These are phyloP conservation scores for Taiwanofungus camphoratus DNA, from an alignment of 1,284 basidiomycete genomes.

Conservation along the genomic window DNA sequence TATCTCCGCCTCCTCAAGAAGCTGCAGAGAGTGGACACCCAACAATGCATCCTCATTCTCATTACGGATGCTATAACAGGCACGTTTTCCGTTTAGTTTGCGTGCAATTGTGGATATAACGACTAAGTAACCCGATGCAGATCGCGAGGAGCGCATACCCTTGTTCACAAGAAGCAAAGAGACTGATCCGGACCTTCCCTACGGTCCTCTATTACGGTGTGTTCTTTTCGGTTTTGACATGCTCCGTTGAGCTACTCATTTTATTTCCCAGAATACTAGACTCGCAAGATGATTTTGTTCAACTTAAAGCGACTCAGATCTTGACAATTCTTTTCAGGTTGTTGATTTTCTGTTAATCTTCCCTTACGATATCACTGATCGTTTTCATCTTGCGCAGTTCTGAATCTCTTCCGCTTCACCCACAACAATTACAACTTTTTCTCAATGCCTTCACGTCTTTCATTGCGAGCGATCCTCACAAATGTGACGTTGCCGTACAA, in stretches of 20 bases:
- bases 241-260: not conserved
- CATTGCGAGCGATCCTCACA: conserved; percentile 60
- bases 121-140: conserved; percentile 39
- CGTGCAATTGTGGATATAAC: not conserved
- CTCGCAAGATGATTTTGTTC: conserved; percentile 89
- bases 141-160: conserved; percentile 75
- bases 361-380: not conserved
- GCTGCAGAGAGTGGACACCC: conserved; percentile 87
- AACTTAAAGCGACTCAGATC: conserved; percentile 86
- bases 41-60: conserved; percentile 89
- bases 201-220: conserved; percentile 78
- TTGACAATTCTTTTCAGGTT: conserved; percentile 81
- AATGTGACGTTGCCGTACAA: conserved; percentile 87
- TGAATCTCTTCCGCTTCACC: conserved; percentile 47
- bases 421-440: conserved; percentile 60
- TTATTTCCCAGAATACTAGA: conserved; percentile 59
- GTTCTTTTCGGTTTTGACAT: conserved; percentile 16
- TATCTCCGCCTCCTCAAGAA: conserved; percentile 92
- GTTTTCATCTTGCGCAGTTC: conserved; percentile 34
- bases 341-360: conserved; percentile 11
- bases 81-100: conserved; percentile 23
- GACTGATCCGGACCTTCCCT: conserved; percentile 76
- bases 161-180: conserved; percentile 61
- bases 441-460: conserved; percentile 60
- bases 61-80: conserved; percentile 88